Evolutionary conservation across 2,329 filamentous ascomycete genomes (phyloP).

Genomic region (Penicillium fuscoglaucum): DNA sequence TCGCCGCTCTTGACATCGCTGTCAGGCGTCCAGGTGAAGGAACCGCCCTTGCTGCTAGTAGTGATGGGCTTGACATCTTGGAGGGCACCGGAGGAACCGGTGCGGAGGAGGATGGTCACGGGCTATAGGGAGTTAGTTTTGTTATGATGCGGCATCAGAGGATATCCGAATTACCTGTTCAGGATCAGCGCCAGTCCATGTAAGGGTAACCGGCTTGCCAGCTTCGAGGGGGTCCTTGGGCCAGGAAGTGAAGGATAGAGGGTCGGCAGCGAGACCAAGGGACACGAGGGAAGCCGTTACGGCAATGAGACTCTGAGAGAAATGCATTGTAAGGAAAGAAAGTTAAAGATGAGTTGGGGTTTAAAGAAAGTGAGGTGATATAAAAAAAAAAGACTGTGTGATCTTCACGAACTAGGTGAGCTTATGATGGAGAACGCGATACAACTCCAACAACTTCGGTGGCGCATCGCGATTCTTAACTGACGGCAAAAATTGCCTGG

Average conservation of each 20-base stretch:
- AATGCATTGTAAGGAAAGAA: conserved; percentile 48
- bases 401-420: neutral
- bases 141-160: neutral
- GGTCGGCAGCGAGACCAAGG: conserved; percentile 49
- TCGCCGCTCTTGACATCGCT: conserved; percentile 44
- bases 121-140: conserved; percentile 37
- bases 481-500: neutral
- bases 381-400: neutral
- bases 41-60: conserved; percentile 46
- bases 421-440: conserved; percentile 11
- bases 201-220: conserved; percentile 52
- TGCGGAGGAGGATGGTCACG: conserved; percentile 57
- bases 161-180: conserved; percentile 28
- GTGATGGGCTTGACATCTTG: conserved; percentile 53
- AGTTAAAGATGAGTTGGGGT: neutral
- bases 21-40: conserved; percentile 54
- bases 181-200: conserved; percentile 48
- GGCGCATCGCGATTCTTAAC: conserved; percentile 26
- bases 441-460: conserved; percentile 1
- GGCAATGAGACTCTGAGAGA: conserved; percentile 51
- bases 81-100: conserved; percentile 54
- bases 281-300: conserved; percentile 44
- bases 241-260: conserved; percentile 54
- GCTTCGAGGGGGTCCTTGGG: conserved; percentile 47
- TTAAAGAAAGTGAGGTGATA: conserved; percentile 18